These are phyloP conservation scores for Daldinia loculata DNA, from an alignment of 495 filamentous ascomycete genomes.

Conservation along the genomic window DNA sequence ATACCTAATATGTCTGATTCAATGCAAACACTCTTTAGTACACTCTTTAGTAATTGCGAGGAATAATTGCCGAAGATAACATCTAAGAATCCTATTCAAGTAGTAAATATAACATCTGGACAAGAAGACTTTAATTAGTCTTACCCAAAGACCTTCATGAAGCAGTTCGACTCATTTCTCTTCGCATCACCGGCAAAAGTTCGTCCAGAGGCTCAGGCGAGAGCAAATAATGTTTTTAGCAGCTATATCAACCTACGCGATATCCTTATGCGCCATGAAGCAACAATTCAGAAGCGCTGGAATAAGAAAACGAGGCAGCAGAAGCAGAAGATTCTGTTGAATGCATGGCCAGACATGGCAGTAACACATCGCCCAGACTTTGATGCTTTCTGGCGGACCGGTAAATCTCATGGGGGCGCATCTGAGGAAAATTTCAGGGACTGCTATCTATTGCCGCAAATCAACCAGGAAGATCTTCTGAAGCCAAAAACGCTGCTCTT, in stretches of 20 bases:
- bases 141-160: too few species aligned
- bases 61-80: too few species aligned
- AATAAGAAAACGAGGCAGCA: constrained; percentile 56
- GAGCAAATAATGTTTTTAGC: constrained; percentile 31
- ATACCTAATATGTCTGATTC: too few species aligned
- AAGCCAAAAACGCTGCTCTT: constrained; percentile 54
- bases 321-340: constrained; percentile 51
- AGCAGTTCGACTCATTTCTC: background rate
- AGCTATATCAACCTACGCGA: constrained; percentile 21
- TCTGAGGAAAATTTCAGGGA: constrained; percentile 33
- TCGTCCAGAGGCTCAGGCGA: constrained; percentile 5
- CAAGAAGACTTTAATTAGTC: background rate
- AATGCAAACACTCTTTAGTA: too few species aligned
- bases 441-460: constrained; percentile 56
- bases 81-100: too few species aligned
- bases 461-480: constrained; percentile 66
- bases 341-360: constrained; percentile 60
- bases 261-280: constrained; percentile 56
- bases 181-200: background rate
- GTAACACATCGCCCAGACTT: constrained; percentile 61
- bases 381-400: constrained; percentile 46
- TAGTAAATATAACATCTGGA: background rate
- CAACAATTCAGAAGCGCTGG: constrained; percentile 59
- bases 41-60: too few species aligned
- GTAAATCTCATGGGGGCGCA: background rate